Conservation (phyloP, 83 land plant genomes). For the Diphasiastrum complanatum region DNA sequence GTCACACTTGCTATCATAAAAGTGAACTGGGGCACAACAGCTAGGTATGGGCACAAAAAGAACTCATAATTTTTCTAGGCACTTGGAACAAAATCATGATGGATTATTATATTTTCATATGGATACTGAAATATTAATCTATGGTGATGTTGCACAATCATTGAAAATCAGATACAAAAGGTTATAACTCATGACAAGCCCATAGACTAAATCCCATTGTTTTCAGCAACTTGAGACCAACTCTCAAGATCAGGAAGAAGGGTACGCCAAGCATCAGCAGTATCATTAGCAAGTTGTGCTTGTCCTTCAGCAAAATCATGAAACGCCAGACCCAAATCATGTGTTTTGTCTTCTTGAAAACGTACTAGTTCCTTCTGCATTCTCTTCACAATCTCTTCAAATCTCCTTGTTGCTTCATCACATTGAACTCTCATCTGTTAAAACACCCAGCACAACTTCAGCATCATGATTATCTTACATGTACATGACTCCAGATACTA, state of each 20-base stretch:
- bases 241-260: conserved; percentile 78
- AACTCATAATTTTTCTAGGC: too few relatives aligned
- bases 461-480: not conserved
- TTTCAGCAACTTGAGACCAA: conserved; percentile 14
- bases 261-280: conserved; percentile 89
- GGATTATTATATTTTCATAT: too few relatives aligned
- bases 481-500: too few relatives aligned
- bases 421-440: conserved; percentile 71
- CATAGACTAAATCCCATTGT: too few relatives aligned
- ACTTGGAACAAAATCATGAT: too few relatives aligned
- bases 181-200: too few relatives aligned
- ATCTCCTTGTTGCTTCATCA: conserved; percentile 68
- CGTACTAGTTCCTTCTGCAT: conserved; percentile 86
- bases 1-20: too few relatives aligned
- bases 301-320: conserved; percentile 91
- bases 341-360: conserved; percentile 86
- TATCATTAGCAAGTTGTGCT: conserved; percentile 66
- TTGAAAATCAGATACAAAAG: too few relatives aligned
- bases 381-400: conserved; percentile 55
- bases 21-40: too few relatives aligned
- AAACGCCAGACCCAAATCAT: conserved; percentile 75
- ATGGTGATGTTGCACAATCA: too few relatives aligned
- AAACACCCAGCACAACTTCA: not conserved
- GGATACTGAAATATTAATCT: too few relatives aligned
- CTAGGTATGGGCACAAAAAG: too few relatives aligned